Base-by-base conservation (phyloP, 177 flowering plant species). In the Telopea speciosissima region DNA sequence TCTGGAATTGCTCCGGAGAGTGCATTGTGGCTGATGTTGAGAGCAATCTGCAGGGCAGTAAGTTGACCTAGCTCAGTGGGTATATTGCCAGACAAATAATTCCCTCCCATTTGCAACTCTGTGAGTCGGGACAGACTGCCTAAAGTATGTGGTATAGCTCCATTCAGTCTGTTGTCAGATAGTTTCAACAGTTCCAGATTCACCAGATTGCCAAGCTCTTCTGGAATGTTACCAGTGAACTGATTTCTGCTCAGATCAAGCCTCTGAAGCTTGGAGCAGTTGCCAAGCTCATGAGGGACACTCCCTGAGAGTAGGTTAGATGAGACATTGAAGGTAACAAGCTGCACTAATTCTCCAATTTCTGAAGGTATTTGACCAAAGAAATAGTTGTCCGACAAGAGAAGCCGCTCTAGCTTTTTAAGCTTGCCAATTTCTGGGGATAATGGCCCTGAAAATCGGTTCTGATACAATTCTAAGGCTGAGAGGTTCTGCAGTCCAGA, bases 21-120 rank as follows among this genome's bases (percentile, higher is more conserved):
- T 24, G 72, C 70, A 60, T 88, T 88, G 56, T 81, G 71, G 74
- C 90, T 87, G 13, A 88, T 44, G 49, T 88, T 85, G 19, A 88
- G 78, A 19, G 87, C 77, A 49, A 87, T 85, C 76, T 84, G 87
- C 26, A 88, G 78, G 11, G 84, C 66, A 40, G 42, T 40, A 44
- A 87, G 84, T 14, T 76, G 76, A 26, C 92, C 90, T 19, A 88
- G 69, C 72, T 82, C 83, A 24, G 75, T 22, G n/a, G 92, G 90
- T 17, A 88, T 84, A 2, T 61, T 49, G 1, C 90, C 89, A 13
- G 82, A 79, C 33, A 83, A 80, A 16, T 60, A 54, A 73, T 88
- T 88, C 24, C 92, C 88, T 16, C 92, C 92, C 85, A 88, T 81
- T 60, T 88, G 90, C 68, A 88, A 60, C 66, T 87, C 89, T 23